Percentiles rank a stretch among this genome's conserved stretches.
Conservation (phyloP, 164 flowering plant species). For the Piper longum region DNA sequence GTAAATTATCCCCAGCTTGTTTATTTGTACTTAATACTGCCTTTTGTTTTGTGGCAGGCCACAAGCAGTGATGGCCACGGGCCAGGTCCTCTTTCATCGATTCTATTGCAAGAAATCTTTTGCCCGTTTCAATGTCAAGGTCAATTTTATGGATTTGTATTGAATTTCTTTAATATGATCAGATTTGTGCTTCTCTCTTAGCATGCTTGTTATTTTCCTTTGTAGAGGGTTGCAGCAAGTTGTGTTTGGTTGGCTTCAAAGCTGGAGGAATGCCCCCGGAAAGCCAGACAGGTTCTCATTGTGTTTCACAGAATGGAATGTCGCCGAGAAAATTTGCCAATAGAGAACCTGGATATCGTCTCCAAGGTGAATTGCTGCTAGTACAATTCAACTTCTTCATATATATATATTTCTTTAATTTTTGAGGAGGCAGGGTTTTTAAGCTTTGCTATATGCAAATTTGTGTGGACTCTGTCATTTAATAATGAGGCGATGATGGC, state of each 20-base stretch:
- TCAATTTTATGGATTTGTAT: slow-evolving; percentile 5
- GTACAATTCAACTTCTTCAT: too few species aligned
- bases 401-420: too few species aligned
- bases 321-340: slow-evolving; percentile 69
- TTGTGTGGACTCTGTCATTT: too few species aligned
- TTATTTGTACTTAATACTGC: neutral
- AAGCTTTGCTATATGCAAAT: too few species aligned
- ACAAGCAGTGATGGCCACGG: slow-evolving; percentile 99
- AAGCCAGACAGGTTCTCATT: slow-evolving; percentile 59
- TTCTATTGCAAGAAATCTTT: slow-evolving; percentile 97
- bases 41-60: slow-evolving; percentile 35
- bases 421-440: too few species aligned
- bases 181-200: too few species aligned
- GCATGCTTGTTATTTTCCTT: neutral
- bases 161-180: neutral
- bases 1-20: neutral
- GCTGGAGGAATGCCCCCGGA: slow-evolving; percentile 81
- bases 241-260: slow-evolving; percentile 97
- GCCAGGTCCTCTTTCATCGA: slow-evolving; percentile 89
- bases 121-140: slow-evolving; percentile 91
- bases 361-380: too few species aligned
- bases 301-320: slow-evolving; percentile 96
- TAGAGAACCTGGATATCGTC: slow-evolving; percentile 46
- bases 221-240: slow-evolving; percentile 91
- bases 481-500: too few species aligned